These are phyloP conservation scores for Cyclotella choctawhatcheeana DNA, from an alignment of 108 stramenopile genomes.

Conservation along the genomic window DNA sequence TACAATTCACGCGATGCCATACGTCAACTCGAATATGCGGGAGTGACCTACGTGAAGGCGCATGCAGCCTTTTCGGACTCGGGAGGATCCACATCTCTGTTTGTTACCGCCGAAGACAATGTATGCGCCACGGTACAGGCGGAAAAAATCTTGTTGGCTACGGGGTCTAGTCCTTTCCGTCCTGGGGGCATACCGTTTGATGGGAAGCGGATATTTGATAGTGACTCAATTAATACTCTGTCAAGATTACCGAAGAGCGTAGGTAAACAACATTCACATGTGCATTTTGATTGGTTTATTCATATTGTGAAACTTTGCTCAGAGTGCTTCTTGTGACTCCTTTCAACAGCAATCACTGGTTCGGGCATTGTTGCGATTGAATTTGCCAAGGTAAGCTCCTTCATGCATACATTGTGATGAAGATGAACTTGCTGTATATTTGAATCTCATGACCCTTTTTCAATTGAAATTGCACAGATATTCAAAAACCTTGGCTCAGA, in stretches of 20 bases:
- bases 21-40: constrained; percentile 67
- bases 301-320: too few relatives aligned
- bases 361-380: constrained; percentile 84
- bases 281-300: too few relatives aligned
- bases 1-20: constrained; percentile 70
- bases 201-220: constrained; percentile 75
- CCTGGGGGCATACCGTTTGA: constrained; percentile 81
- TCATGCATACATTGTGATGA: too few relatives aligned
- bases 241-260: constrained; percentile 70
- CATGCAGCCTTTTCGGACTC: constrained; percentile 68
- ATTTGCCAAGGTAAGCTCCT: too few relatives aligned
- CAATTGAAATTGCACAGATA: constrained; percentile 86
- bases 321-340: too few relatives aligned
- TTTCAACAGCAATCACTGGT: constrained; percentile 83
- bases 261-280: too few relatives aligned
- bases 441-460: constrained; percentile 85
- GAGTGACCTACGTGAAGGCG: constrained; percentile 66
- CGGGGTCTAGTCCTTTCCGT: constrained; percentile 75
- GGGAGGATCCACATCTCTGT: constrained; percentile 53
- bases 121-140: constrained; percentile 41
- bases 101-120: constrained; percentile 38
- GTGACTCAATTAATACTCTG: constrained; percentile 74
- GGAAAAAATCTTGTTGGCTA: constrained; percentile 66
- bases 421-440: too few relatives aligned
- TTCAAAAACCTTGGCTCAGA: constrained; percentile 80